Conservation (phyloP, 768 basidiomycete species). For the Boletus rubescentipes region DNA sequence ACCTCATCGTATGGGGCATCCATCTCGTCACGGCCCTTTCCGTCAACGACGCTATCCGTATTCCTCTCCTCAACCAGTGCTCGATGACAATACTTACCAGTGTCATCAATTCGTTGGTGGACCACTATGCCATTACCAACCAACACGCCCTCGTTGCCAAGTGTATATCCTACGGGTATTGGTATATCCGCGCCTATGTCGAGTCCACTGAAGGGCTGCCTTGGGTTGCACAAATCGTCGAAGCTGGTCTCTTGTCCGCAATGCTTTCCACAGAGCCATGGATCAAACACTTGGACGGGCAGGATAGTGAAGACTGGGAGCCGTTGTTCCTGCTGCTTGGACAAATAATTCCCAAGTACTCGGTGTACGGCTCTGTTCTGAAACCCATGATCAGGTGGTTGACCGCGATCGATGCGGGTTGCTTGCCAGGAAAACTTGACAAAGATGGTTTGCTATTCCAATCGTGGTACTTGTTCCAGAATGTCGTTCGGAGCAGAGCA, state of each 20-base stretch:
- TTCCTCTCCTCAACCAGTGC: slow-evolving; percentile 21
- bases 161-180: slow-evolving; percentile 29
- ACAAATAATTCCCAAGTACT: slow-evolving; percentile 27
- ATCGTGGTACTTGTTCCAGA: slow-evolving; percentile 24
- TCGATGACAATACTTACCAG: slow-evolving; percentile 19
- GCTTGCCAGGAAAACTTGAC: slow-evolving; percentile 15
- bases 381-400: slow-evolving; percentile 16
- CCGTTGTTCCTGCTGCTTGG: slow-evolving; percentile 24
- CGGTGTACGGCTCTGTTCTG: slow-evolving; percentile 24
- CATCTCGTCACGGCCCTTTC: slow-evolving; percentile 29
- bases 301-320: slow-evolving; percentile 30
- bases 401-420: slow-evolving; percentile 12
- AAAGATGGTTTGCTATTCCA: slow-evolving; percentile 15
- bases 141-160: slow-evolving; percentile 19
- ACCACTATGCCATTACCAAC: slow-evolving; percentile 1
- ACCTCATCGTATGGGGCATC: slow-evolving; percentile 31
- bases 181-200: slow-evolving; percentile 30
- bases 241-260: slow-evolving; percentile 25
- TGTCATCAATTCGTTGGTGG: slow-evolving; percentile 18
- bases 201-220: slow-evolving; percentile 26
- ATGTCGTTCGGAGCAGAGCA: slow-evolving; percentile 15
- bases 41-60: slow-evolving; percentile 23
- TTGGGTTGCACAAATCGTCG: slow-evolving; percentile 26
- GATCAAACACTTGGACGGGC: slow-evolving; percentile 19
- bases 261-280: slow-evolving; percentile 28